Evolutionary conservation across 805 yeast genomes (phyloP), one percentile per base, ranked within the genome.

Genomic region (Candida oleophila): DNA sequence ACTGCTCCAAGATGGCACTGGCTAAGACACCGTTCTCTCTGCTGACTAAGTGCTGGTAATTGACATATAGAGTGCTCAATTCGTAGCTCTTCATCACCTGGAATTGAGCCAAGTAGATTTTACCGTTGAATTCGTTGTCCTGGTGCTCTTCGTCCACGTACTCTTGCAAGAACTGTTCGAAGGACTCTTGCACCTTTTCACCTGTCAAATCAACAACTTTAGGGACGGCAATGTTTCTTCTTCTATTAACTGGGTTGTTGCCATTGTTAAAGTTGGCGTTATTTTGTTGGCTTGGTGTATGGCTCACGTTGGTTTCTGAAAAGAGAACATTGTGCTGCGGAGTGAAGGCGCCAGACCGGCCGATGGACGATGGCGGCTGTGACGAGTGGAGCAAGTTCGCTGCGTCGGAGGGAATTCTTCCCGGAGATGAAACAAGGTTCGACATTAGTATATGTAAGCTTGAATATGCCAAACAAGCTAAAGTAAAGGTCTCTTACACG

Each of bases 191-290:
- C 15, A 94, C 97, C 55, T 89, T 89, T 62, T 91, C 97, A 49
- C 96, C 97, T 2, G 97, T 89, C 41, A 82, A 81, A 69, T 94
- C 99, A 22, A 81, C 81, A 22, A 94, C 96, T 61, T 87, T 89
- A 22, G 95, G 90, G 45, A 92, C 88, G 22, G 82, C 82, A 48
- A 80, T 74, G 49, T 84, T 71, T 49, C 80, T 78, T 58, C 85
- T 77, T 68, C 56, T 9, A 55, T 54, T 5, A 60, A 44, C 38
- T 41, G 22, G 42, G 44, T 28, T 22, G 36, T 16, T 44, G 5
- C 21, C 16, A 15, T 33, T 33, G 14, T 19, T 36, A 4, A 11
- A 12, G 12, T 16, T 16, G 14, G 5, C 14, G 35, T 28, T 28
- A 12, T 47, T 43, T n/a, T 36, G 46, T 28, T 45, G 44, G 22